Conservation (phyloP, 2,329 filamentous ascomycete species). For the Arthroderma sp. region DNA sequence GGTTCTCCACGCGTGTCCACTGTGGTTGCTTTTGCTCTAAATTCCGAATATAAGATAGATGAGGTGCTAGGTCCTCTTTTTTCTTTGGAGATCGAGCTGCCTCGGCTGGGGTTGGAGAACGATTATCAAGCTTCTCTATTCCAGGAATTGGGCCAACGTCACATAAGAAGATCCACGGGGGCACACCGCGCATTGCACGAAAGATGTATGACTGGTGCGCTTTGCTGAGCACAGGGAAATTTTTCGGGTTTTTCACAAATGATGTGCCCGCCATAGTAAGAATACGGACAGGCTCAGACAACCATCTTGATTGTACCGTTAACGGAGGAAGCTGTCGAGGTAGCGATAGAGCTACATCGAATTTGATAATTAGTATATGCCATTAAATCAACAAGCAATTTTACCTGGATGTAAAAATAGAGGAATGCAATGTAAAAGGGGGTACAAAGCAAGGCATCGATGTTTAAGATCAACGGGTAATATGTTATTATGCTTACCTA, state of each 20-base stretch:
- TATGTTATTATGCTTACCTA: constrained; percentile 52
- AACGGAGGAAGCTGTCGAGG: constrained; percentile 48
- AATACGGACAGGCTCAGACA: constrained; percentile 49
- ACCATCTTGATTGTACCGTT: constrained; percentile 49
- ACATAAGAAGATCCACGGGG: constrained; percentile 50
- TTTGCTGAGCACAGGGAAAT: constrained; percentile 48
- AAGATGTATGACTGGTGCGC: constrained; percentile 46
- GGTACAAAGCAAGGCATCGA: not conserved
- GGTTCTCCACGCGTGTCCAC: constrained; percentile 50
- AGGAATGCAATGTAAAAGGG: not conserved
- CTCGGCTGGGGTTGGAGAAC: constrained; percentile 55
- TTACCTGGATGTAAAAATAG: not conserved
- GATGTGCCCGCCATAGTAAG: constrained; percentile 41
- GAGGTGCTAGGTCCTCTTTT: constrained; percentile 45
- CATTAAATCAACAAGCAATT: not conserved
- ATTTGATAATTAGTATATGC: constrained; percentile 15
- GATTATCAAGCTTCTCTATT: constrained; percentile 15
- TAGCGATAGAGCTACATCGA: constrained; percentile 41
- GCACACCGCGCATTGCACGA: constrained; percentile 44
- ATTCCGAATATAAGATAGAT: constrained; percentile 72
- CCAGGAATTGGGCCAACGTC: constrained; percentile 46
- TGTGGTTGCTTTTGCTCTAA: constrained; percentile 70
- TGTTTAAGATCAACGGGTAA: not conserved
- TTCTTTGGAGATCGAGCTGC: constrained; percentile 42
- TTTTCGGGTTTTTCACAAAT: constrained; percentile 48